Conservation (phyloP, 352 stramenopile genomes). For the Phytophthora podocarpi region DNA sequence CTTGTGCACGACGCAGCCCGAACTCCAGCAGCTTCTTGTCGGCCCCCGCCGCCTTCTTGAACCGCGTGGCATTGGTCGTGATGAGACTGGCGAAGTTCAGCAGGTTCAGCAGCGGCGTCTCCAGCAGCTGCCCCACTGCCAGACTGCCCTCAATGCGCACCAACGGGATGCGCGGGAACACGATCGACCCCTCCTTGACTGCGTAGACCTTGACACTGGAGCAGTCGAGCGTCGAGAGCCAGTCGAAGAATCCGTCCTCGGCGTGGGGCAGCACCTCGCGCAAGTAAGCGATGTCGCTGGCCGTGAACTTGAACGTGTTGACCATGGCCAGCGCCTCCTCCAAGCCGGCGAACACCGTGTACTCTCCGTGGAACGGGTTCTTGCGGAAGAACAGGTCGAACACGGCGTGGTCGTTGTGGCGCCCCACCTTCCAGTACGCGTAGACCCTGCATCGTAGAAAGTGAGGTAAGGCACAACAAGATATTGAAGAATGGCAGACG, state of each 20-base stretch:
- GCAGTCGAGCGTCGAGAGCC: constrained; percentile 94
- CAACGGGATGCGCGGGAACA: constrained; percentile 96
- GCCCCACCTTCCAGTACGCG: constrained; percentile 97
- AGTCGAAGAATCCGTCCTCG: constrained; percentile 96
- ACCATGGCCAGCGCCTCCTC: constrained; percentile 93
- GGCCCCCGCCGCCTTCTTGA: constrained; percentile 92
- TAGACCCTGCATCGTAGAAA: constrained; percentile 99
- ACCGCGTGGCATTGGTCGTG: constrained; percentile 97
- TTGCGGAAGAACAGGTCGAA: constrained; percentile 99
- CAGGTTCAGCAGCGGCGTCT: constrained; percentile 98
- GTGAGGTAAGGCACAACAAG: too few species aligned
- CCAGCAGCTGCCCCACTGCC: constrained; percentile 95
- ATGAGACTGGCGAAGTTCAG: constrained; percentile 98
- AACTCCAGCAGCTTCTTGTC: constrained; percentile 93
- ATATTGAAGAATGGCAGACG: background rate
- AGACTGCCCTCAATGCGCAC: constrained; percentile 94
- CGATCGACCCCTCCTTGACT: constrained; percentile 96
- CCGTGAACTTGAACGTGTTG: constrained; percentile 94
- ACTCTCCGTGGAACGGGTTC: constrained; percentile 98
- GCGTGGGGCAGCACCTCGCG: constrained; percentile 85
- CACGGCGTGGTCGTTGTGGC: constrained; percentile 92
- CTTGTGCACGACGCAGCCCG: constrained; percentile 93
- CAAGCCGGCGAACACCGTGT: constrained; percentile 94
- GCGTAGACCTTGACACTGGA: constrained; percentile 93
- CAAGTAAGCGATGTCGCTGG: constrained; percentile 95